Evolutionary conservation across 75 land plant genomes (phyloP).

Genomic region (Picea sitchensis): DNA sequence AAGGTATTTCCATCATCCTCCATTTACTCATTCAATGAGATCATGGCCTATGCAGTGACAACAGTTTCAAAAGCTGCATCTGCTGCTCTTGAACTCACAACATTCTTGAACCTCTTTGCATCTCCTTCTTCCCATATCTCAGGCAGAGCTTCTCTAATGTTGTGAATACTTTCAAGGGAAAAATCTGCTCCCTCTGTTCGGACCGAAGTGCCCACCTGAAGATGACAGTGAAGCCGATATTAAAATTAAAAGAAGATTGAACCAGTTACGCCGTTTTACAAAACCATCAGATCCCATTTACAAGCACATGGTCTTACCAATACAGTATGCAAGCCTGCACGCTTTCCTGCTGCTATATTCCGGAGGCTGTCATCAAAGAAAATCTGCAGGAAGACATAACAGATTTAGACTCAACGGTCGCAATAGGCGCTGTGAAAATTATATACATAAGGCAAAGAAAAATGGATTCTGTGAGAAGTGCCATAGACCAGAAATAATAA

Average conservation of each 20-base stretch:
- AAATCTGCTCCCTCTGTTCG: conserved; percentile 72
- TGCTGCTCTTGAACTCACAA: conserved; percentile 13
- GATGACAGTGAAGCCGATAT: not conserved
- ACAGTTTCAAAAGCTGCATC: conserved; percentile 39
- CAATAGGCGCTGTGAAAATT: too few species aligned
- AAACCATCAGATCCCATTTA: conserved; percentile 8
- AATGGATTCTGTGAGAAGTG: too few species aligned
- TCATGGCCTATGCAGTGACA: conserved; percentile 32
- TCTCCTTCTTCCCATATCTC: conserved; percentile 57
- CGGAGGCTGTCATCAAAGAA: conserved; percentile 78
- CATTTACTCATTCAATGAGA: not conserved
- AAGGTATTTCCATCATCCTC: too few species aligned
- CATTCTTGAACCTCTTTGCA: conserved; percentile 19
- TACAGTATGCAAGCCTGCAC: conserved; percentile 71
- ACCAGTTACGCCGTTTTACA: not conserved
- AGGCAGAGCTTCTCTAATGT: conserved; percentile 66
- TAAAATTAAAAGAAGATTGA: not conserved
- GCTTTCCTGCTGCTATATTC: conserved; percentile 72
- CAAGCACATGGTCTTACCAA: conserved; percentile 19
- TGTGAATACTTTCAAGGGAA: conserved; percentile 64
- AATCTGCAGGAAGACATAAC: conserved; percentile 30
- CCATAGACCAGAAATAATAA: too few species aligned
- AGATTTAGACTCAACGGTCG: not conserved
- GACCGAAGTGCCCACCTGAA: conserved; percentile 59
- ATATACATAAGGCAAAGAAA: too few species aligned